Base-by-base conservation (phyloP, 2,329 filamentous ascomycete genomes). In the Penicillium sp. region DNA sequence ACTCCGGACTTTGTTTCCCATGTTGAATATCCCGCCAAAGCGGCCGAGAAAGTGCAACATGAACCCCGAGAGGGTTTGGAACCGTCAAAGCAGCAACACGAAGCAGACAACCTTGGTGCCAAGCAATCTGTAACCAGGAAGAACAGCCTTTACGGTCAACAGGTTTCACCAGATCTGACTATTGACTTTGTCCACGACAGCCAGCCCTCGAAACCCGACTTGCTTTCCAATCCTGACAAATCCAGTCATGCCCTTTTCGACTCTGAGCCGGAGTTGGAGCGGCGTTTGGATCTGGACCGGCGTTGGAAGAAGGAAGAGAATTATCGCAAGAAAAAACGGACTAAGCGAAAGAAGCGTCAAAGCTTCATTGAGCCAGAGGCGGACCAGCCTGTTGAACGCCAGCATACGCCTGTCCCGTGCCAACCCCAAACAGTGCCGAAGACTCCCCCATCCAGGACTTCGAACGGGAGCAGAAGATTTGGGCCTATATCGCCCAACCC, bases 401-500 rank as follows among this genome's bases (percentile, higher is more conserved):
- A n/a, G 20, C 35, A 7, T n/a, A 37, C 22, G 35, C 22, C 35
- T 8, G 16, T 18, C 8, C 31, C 6, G 4, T 10, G 16, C 31
- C 14, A 34, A 34, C 5, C 31, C 16, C 4, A 8, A 18, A 10
- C 31, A 10, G 16, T 34, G 9, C 14, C 31, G 31, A 16, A 8
- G 3, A 34, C 31, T 18, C 31, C 31, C 1, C 31, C 31, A 4
- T 34, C 31, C 4, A 34, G 16, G 8, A 20, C 31, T 16, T 34
- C 31, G 14, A 34, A 23, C 20, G 35, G 29, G 16, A 35, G 23
- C 10, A n/a, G 14, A 32, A 31, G 16, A 13, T 44, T 41, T n/a
- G 34, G 14, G 8, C 22, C 32, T 8, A 41, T 56, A 18, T 51
- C 54, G n/a, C 44, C 49, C 24, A 31, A 59, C 29, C 46, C 54